phyloP scores from a whole-genome alignment of 2,329 filamentous ascomycete genomes.

The Penicillium sp. region DNA sequence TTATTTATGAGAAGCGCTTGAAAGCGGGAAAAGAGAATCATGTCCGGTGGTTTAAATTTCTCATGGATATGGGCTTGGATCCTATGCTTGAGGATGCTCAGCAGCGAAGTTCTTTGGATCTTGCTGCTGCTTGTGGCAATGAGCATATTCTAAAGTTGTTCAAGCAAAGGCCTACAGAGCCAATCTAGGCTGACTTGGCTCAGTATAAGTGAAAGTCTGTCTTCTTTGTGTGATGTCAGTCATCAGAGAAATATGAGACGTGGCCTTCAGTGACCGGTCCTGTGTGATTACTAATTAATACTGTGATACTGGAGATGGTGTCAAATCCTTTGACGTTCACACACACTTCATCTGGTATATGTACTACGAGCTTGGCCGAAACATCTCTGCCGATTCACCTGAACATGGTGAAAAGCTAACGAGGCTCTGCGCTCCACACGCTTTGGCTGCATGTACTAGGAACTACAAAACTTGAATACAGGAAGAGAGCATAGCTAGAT shows the following conservation, averaged over 20 bases:
- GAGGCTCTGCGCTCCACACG: too few relatives aligned
- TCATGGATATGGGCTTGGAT: slow-evolving; percentile 19
- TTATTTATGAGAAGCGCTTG: background rate
- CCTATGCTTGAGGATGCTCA: slow-evolving; percentile 24
- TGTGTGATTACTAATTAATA: slow-evolving; percentile 18
- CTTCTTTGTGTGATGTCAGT: background rate
- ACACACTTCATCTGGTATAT: slow-evolving; percentile 30
- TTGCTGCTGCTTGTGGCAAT: slow-evolving; percentile 21
- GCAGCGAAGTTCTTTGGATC: slow-evolving; percentile 23
- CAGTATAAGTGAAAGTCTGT: background rate
- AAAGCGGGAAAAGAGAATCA: background rate
- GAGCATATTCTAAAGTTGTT: slow-evolving; percentile 20
- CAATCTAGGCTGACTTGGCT: background rate
- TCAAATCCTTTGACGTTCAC: slow-evolving; percentile 23
- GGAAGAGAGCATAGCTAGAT: too few relatives aligned
- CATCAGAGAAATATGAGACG: too few relatives aligned
- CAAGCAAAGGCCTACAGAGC: background rate
- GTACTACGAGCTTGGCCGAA: slow-evolving; percentile 27
- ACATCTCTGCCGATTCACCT: slow-evolving; percentile 19
- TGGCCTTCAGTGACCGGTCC: slow-evolving; percentile 21
- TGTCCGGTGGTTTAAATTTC: slow-evolving; percentile 12
- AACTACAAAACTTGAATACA: too few relatives aligned
- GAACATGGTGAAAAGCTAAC: slow-evolving; percentile 22
- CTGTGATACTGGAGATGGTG: slow-evolving; percentile 24
- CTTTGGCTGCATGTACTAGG: too few relatives aligned